Evolutionary conservation across 129 eudicot genomes (phyloP), one percentile per base, ranked within the genome.

Genomic region (Calendula officinalis): DNA sequence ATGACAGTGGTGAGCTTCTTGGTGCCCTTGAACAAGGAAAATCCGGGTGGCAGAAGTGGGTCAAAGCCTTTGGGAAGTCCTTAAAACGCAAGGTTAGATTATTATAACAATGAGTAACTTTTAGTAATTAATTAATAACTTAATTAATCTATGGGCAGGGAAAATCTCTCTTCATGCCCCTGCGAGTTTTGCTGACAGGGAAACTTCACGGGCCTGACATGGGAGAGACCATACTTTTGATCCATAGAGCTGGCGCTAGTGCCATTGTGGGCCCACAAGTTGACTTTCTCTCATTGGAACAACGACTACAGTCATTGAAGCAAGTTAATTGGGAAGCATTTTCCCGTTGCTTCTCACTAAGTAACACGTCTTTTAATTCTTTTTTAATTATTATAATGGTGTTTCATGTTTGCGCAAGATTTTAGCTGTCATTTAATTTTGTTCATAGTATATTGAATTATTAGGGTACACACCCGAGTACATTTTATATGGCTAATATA

Each of bases 191-290:
- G 82, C 77, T 91, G 51, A 91, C 98, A 8, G 98, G 98, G 65
- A 87, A 84, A 81, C 96, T 91, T 45, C 98, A 91, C 37, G 98
- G 98, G 15, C 98, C 98, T 30, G 98, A 87, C 11, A 84, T 87
- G 80, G 98, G 86, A 39, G 67, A 67, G 41, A 71, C 81, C 72
- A 65, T 87, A 38, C 72, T 82, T 43, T 67, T 91, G 50, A 66
- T 91, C 9, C 72, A 78, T 60, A 77, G 66, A 73, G 95, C 84
- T 4, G 95, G 88, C 66, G 67, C 64, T 4, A 56, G 75, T 37
- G 85, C 74, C 17, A 63, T 78, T 59, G 79, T 86, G 62, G 65
- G 82, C 60, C 82, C 90, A 47, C 61, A 82, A 44, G 54, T 72
- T 38, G 95, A 80, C 49, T 87, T 91, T 45, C 56, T 84, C 17